A percentile compares a stretch with the other conserved stretches of the same genome.
phyloP scores from a whole-genome alignment of 2,329 filamentous ascomycete genomes.

The Microascus cirrosus region DNA sequence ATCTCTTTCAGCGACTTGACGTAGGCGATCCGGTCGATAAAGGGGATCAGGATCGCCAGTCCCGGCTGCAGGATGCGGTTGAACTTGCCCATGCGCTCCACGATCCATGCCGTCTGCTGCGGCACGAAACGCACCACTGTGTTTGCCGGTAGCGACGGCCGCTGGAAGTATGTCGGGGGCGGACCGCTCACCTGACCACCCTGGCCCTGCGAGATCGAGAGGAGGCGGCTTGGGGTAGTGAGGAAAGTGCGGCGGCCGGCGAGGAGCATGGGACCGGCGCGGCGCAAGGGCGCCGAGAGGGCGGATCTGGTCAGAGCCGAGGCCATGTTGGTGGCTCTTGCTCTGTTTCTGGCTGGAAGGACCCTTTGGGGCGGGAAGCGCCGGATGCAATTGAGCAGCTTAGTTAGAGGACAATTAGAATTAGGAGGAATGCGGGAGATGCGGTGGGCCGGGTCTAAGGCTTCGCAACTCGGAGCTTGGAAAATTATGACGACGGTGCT shows the following conservation, averaged over 20 bases:
- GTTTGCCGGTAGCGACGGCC: constrained; percentile 70
- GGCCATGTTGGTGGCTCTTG: neutral
- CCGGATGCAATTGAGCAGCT: neutral
- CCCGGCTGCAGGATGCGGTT: constrained; percentile 87
- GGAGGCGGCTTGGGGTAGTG: neutral
- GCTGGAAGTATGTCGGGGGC: constrained; percentile 70
- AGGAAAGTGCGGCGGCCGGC: constrained; percentile 11
- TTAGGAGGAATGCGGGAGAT: neutral
- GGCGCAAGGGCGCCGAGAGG: constrained; percentile 5
- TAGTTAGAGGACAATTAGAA: neutral
- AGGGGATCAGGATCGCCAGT: constrained; percentile 76
- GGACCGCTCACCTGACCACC: neutral
- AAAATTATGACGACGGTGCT: neutral
- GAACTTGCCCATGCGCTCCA: constrained; percentile 98
- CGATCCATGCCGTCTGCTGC: constrained; percentile 99
- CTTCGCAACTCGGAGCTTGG: neutral
- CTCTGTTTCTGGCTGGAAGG: neutral
- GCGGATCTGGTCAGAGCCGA: constrained; percentile 4
- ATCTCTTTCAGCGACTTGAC: constrained; percentile 95
- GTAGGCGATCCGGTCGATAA: constrained; percentile 93
- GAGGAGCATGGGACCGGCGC: constrained; percentile 4
- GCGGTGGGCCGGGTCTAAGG: neutral
- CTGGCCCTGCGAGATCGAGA: neutral
- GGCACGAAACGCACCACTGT: constrained; percentile 93
- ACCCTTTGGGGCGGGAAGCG: neutral